These are phyloP conservation scores for Cystobasidium ongulense DNA, from an alignment of 768 basidiomycete species.

Conservation along the genomic window DNA sequence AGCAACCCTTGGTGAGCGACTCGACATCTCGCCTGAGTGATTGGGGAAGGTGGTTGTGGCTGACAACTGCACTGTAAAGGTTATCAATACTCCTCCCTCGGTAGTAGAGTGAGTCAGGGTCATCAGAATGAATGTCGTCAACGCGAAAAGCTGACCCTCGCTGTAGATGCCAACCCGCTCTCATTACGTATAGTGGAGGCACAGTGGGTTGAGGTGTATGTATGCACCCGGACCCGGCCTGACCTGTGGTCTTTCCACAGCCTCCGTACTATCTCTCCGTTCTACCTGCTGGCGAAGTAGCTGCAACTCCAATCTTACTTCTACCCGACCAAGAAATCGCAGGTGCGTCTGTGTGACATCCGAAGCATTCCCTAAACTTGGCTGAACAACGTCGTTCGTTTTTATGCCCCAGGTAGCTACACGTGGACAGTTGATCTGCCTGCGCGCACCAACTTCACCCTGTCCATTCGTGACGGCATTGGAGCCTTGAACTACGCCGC, in stretches of 20 bases:
- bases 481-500: conserved; percentile 25
- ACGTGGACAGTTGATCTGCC: conserved; percentile 29
- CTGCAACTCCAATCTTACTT: conserved; percentile 3
- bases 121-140: neutral
- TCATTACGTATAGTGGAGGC: neutral
- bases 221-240: neutral
- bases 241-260: neutral
- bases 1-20: too few species aligned
- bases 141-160: neutral
- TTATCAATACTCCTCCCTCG: neutral
- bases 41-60: too few species aligned
- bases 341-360: neutral
- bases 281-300: conserved; percentile 20
- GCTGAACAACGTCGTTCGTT: neutral
- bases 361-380: neutral
- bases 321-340: conserved; percentile 13
- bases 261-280: conserved; percentile 33
- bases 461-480: conserved; percentile 21
- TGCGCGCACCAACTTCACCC: conserved; percentile 27
- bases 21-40: too few species aligned
- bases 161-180: neutral
- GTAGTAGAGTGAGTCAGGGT: neutral
- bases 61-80: too few species aligned
- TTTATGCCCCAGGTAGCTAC: conserved; percentile 10
- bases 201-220: neutral